Base-by-base conservation (phyloP, 2,329 filamentous ascomycete genomes). In the Emmonsia crescens region DNA sequence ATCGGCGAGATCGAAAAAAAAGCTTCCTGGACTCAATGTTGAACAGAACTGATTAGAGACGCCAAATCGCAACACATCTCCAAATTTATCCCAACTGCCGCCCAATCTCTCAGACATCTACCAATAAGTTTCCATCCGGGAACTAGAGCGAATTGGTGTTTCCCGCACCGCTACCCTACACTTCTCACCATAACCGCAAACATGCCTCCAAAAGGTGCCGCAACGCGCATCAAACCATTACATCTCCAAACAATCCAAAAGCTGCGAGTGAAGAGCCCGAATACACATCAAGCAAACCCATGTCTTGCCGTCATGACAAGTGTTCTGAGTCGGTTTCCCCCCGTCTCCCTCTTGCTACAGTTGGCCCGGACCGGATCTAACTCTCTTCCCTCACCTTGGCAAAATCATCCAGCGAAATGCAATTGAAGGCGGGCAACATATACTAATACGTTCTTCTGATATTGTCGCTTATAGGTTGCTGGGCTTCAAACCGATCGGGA, bases 281-380 rank as follows among this genome's bases (percentile, higher is more conserved):
- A 88, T 68, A 61, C 49, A 61, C 76, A 82, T 65, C 80, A 85
- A 68, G 75, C 76, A 64, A 88, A 87, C 71, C 83, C 86, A 60
- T 89, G 87, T 70, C 72, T 87, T 57, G 80, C 81, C 19, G 77
- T 86, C 52, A 89, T 89, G 87, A 81, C 80, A 58, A 82, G 83
- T 59, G 83, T 88, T 68, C 74, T 88, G 69, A 85, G 85, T 88
- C 82, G 59, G 79, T 73, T 10, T 5, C 3, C n/a, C 14, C 54
- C 44, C 27, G 36, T 12, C 31, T 38, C 57, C 29, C 19, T 48
- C 21, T 42, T 21, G 19, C 19, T 24, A 12, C 36, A 10, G 24
- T 57, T 49, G 19, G 8, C 44, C 44, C 8, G 19, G 44, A 24
- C n/a, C 9, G 24, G 21, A 49, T 29, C 9, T 3, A 5, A 27